Evolutionary conservation across 768 basidiomycete species (phyloP).

Genomic region (Suillus clintonianus): DNA sequence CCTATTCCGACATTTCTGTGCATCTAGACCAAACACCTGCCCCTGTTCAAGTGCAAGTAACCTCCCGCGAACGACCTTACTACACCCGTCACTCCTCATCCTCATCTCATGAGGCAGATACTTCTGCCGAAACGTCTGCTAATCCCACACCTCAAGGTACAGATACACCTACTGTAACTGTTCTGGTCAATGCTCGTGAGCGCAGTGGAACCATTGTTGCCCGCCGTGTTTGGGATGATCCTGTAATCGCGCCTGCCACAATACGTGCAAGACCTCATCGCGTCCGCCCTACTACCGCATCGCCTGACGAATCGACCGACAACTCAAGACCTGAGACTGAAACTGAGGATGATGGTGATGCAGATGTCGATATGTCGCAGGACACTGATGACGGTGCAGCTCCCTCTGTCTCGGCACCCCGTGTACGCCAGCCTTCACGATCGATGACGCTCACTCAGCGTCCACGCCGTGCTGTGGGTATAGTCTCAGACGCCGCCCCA

Average conservation of each 20-base stretch:
- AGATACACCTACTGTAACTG: constrained; percentile 62
- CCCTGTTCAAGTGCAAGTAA: constrained; percentile 17
- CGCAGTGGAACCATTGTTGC: constrained; percentile 77
- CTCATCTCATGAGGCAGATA: constrained; percentile 50
- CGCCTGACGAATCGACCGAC: constrained; percentile 45
- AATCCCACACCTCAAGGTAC: constrained; percentile 60
- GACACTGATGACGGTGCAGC: constrained; percentile 33
- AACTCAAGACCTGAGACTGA: constrained; percentile 72
- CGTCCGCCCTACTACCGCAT: constrained; percentile 33
- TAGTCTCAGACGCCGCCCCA: constrained; percentile 41
- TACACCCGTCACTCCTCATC: constrained; percentile 22
- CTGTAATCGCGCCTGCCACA: constrained; percentile 20
- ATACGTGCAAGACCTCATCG: constrained; percentile 33
- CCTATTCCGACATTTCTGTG: constrained; percentile 23
- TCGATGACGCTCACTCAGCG: constrained; percentile 34
- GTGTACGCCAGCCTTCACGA: constrained; percentile 31
- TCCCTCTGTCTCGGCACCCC: constrained; percentile 27
- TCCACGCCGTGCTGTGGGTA: constrained; percentile 48
- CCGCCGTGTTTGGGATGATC: constrained; percentile 60
- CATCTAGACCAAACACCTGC: constrained; percentile 21
- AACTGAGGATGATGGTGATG: constrained; percentile 75
- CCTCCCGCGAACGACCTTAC: constrained; percentile 18
- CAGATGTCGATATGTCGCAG: constrained; percentile 49
- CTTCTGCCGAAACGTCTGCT: constrained; percentile 62
- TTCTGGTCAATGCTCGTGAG: constrained; percentile 60